Evolutionary conservation across 352 stramenopile species (phyloP).

Genomic region (Phytophthora sansomeana): DNA sequence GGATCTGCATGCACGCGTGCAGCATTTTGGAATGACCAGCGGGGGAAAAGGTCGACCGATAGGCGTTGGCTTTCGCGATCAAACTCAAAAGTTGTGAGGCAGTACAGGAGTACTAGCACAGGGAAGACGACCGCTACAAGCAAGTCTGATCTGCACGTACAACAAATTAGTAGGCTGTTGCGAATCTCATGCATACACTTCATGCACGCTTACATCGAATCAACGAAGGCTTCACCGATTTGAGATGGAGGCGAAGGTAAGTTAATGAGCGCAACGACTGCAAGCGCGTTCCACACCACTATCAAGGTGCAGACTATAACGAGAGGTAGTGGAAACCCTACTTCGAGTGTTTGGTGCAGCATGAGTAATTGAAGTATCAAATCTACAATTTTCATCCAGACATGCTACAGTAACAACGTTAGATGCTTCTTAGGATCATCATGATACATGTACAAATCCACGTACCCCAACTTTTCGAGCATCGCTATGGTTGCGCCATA

Average conservation of each 20-base stretch:
- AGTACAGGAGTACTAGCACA: conserved; percentile 36
- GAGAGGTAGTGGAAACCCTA: conserved; percentile 28
- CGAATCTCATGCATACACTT: not conserved
- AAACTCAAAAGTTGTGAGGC: conserved; percentile 36
- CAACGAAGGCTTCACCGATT: conserved; percentile 30
- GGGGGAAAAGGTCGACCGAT: conserved; percentile 18
- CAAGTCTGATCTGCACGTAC: conserved; percentile 39
- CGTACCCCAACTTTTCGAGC: conserved; percentile 29
- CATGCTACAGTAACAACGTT: conserved; percentile 14
- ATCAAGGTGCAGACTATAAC: conserved; percentile 29
- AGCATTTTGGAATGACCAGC: conserved; percentile 31
- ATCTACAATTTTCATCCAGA: conserved; percentile 31
- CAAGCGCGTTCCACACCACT: conserved; percentile 34
- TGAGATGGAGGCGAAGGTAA: conserved; percentile 16
- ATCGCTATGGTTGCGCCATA: conserved; percentile 7
- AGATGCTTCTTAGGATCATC: not conserved
- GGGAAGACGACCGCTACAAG: conserved; percentile 42
- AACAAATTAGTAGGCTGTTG: not conserved
- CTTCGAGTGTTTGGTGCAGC: conserved; percentile 32
- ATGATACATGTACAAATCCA: not conserved
- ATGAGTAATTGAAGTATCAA: conserved; percentile 27
- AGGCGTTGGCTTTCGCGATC: conserved; percentile 31
- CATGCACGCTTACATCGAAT: conserved; percentile 23
- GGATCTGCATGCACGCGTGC: conserved; percentile 36
- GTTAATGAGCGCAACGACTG: conserved; percentile 22